Percentiles rank a stretch among this genome's conserved stretches.
Evolutionary conservation across 177 flowering plant species (phyloP).

Genomic region (Tripterygium wilfordii): DNA sequence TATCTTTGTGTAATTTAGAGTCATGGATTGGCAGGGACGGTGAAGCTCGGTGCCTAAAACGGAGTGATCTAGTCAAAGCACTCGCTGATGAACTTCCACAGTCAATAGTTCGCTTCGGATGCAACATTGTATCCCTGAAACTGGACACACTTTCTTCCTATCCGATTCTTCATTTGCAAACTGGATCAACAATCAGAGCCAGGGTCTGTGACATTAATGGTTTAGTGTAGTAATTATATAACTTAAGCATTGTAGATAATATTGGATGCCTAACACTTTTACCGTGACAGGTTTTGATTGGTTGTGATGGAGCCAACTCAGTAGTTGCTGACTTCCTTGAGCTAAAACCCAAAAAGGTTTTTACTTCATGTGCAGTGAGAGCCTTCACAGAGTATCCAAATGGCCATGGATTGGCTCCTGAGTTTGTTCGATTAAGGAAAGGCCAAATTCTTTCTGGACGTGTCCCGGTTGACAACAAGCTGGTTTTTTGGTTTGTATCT

Average conservation of each 20-base stretch:
- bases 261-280: not conserved
- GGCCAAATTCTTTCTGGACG: constrained; percentile 15
- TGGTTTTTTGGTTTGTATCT: constrained; percentile 34
- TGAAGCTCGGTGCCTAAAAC: constrained; percentile 41
- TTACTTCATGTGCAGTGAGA: constrained; percentile 17
- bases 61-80: constrained; percentile 35
- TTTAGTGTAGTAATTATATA: not conserved
- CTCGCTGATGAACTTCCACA: constrained; percentile 37
- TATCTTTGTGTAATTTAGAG: not conserved
- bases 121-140: constrained; percentile 20
- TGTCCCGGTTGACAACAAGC: constrained; percentile 29
- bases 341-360: constrained; percentile 18
- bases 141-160: constrained; percentile 24
- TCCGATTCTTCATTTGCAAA: constrained; percentile 23
- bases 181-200: constrained; percentile 33
- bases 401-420: constrained; percentile 31
- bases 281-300: constrained; percentile 12
- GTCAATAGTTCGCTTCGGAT: constrained; percentile 30
- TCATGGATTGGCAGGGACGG: constrained; percentile 17
- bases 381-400: constrained; percentile 34
- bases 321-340: constrained; percentile 28
- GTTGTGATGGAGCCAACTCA: constrained; percentile 56
- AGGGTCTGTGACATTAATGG: constrained; percentile 20
- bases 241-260: not conserved
- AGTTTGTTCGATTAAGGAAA: constrained; percentile 7